Conservation (phyloP, 73 alveolate species). For the Paramecium bursaria region DNA sequence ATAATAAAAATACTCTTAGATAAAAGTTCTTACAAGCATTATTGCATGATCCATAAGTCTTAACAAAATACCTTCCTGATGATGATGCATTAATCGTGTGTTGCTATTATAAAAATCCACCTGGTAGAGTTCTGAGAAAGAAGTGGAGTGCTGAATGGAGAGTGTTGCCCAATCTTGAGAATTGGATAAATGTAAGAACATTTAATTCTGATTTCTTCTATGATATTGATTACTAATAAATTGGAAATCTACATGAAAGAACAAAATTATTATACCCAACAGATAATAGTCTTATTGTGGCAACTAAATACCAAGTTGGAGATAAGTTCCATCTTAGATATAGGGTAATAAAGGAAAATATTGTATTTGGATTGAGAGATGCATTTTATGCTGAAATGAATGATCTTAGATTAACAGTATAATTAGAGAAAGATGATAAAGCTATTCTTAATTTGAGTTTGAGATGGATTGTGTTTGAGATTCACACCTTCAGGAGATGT, state of each 20-base stretch:
- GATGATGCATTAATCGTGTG: conserved; percentile 83
- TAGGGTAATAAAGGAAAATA: conserved; percentile 65
- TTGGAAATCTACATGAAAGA: conserved; percentile 83
- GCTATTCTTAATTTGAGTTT: conserved; percentile 59
- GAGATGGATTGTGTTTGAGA: conserved; percentile 57
- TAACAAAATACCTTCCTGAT: conserved; percentile 77
- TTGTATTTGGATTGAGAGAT: conserved; percentile 60
- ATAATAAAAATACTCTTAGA: conserved; percentile 70
- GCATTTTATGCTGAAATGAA: conserved; percentile 35
- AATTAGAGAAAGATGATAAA: conserved; percentile 12
- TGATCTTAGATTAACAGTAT: conserved; percentile 20
- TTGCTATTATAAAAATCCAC: conserved; percentile 75
- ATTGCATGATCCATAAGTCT: conserved; percentile 79
- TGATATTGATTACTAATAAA: conserved; percentile 87
- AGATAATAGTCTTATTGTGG: conserved; percentile 85
- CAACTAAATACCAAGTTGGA: conserved; percentile 83
- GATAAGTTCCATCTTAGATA: conserved; percentile 42
- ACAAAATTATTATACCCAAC: conserved; percentile 92
- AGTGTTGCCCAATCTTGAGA: conserved; percentile 86
- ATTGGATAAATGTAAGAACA: conserved; percentile 74
- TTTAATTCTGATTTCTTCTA: conserved; percentile 63
- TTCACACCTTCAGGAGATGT: conserved; percentile 64
- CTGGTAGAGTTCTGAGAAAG: conserved; percentile 69
- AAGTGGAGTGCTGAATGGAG: conserved; percentile 88
- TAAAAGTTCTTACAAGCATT: conserved; percentile 76